phyloP scores from a whole-genome alignment of 179 eudicot genomes.

The Amaranthus tricolor region DNA sequence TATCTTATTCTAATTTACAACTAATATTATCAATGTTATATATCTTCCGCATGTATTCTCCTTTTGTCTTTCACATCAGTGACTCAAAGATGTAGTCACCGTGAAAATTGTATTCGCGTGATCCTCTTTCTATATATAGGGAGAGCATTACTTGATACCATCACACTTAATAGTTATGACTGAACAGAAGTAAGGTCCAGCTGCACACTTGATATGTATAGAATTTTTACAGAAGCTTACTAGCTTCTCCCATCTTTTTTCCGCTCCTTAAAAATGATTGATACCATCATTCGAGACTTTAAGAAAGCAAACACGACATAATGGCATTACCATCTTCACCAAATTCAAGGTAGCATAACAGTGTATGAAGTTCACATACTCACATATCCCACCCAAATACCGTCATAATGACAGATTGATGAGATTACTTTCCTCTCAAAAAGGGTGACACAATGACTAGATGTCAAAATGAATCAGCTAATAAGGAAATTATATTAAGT shows the following conservation, averaged over 20 bases:
- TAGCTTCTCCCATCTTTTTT: not conserved
- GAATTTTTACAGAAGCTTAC: not conserved
- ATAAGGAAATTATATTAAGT: not conserved
- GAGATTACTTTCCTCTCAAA: not conserved
- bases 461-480: not conserved
- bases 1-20: too few relatives aligned
- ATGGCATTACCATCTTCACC: not conserved
- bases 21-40: too few relatives aligned
- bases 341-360: not conserved
- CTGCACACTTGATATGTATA: not conserved
- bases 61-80: too few relatives aligned
- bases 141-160: too few relatives aligned
- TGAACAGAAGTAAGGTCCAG: not conserved
- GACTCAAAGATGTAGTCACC: too few relatives aligned
- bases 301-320: not conserved
- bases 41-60: too few relatives aligned
- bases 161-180: not conserved
- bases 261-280: not conserved
- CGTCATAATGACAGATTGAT: not conserved
- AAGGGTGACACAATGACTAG: not conserved
- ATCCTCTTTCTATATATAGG: too few relatives aligned
- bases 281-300: not conserved
- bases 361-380: not conserved
- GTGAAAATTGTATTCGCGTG: too few relatives aligned
- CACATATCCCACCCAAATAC: not conserved